Base-by-base conservation (phyloP, 805 yeast species). In the Yarrowia bubula region DNA sequence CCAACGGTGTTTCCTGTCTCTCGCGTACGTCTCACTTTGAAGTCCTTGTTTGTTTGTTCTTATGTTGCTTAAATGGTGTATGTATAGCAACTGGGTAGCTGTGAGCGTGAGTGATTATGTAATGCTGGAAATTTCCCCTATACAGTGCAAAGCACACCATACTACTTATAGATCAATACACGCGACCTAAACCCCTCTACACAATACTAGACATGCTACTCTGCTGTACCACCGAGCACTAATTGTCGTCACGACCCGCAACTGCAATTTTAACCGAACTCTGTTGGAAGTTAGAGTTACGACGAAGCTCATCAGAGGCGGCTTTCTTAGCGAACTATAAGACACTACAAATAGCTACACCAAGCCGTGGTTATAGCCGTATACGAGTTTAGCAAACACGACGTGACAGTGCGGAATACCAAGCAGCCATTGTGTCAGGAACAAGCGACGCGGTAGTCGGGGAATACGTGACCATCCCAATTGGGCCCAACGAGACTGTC, bases 41-140 rank as follows among this genome's bases (percentile, higher is more conserved):
- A 3, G 39, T 6, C 38, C 5, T 17, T n/a, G 15, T 46, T 48
- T 48, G 39, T 48, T 48, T 48, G 41, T 48, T 35, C 41, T 31
- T 17, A 35, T 48, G 55, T 35, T 48, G 55, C 55, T 48, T 48
- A 48, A 48, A 48, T 48, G 55, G 41, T 13, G 55, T 48, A n/a
- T 41, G 11, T 17, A 41, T 41, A 35, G 13, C 38, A 35, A 22
- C 28, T 22, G 28, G 4, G 28, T 22, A 22, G 28, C 28, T 22
- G 28, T 22, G 28, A 22, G 28, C 3, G 15, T 11, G 33, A 11
- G 53, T 15, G 46, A 17, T 17, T 42, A 42, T 4, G 31, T 42
- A 38, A 38, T 14, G 10, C 15, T 14, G 15, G 1, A 6, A 5
- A n/a, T 3, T 22, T 22, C 3, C 5, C 28, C 28, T 22, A 22